Evolutionary conservation across 768 basidiomycete species (phyloP).

Genomic region (Agrocybe pediades): DNA sequence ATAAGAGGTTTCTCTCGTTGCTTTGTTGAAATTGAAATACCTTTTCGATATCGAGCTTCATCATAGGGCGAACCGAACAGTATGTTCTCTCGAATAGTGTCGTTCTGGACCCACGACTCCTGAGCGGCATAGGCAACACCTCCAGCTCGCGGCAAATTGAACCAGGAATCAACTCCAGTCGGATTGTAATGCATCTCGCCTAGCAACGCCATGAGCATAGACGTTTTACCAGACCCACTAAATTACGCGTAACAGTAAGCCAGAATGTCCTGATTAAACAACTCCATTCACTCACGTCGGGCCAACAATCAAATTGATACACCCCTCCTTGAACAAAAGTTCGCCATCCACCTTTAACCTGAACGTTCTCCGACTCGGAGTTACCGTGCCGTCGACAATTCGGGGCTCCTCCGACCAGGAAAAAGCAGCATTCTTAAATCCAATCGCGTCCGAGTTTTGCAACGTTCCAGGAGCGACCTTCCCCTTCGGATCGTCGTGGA

Average conservation of each 20-base stretch:
- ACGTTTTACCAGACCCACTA: conserved; percentile 58
- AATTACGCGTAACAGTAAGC: too few species aligned
- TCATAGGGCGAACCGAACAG: conserved; percentile 79
- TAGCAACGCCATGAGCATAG: conserved; percentile 62
- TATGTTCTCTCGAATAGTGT: conserved; percentile 82
- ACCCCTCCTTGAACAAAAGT: conserved; percentile 51
- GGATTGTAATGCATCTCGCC: conserved; percentile 71
- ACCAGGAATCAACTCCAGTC: conserved; percentile 57
- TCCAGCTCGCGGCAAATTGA: conserved; percentile 63
- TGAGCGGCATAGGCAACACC: conserved; percentile 84
- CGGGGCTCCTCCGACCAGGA: conserved; percentile 49
- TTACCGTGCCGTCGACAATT: conserved; percentile 33
- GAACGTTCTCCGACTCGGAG: conserved; percentile 50
- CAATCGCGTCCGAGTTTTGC: conserved; percentile 30
- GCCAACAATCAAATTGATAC: conserved; percentile 58
- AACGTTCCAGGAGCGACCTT: conserved; percentile 14
- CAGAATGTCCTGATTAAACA: too few species aligned
- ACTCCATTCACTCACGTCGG: conserved; percentile 45
- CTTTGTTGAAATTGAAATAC: conserved; percentile 5
- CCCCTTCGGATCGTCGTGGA: conserved; percentile 7
- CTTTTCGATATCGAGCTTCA: conserved; percentile 72
- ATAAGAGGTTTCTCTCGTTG: too few species aligned
- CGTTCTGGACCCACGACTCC: conserved; percentile 85
- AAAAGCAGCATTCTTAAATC: conserved; percentile 55
- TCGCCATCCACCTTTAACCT: conserved; percentile 54